These are phyloP conservation scores for Yamadazyma paraphyllophila DNA, from an alignment of 805 yeast species.

Conservation along the genomic window DNA sequence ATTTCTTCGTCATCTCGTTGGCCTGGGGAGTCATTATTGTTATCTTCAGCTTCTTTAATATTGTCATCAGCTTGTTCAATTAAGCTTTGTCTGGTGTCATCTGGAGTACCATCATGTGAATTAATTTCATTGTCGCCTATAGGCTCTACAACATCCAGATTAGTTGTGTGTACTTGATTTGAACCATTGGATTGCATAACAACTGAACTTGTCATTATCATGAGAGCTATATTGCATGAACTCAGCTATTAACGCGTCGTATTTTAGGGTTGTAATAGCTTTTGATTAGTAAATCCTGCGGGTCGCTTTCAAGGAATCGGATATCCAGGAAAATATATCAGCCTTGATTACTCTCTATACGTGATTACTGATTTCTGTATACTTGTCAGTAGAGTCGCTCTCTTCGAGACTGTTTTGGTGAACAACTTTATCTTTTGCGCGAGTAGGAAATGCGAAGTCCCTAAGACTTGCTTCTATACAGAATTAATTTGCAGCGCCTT, in stretches of 20 bases:
- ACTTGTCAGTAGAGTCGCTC: not conserved
- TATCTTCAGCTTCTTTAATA: not conserved
- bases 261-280: not conserved
- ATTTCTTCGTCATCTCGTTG: not conserved
- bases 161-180: not conserved
- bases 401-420: not conserved
- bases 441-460: slow-evolving; percentile 2
- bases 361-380: too few relatives aligned
- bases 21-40: not conserved
- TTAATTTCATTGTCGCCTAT: not conserved
- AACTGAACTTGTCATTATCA: not conserved
- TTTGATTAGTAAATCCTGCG: not conserved
- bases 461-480: not conserved
- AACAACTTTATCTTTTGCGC: slow-evolving; percentile 1
- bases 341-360: too few relatives aligned
- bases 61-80: not conserved
- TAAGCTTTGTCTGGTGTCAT: too few relatives aligned
- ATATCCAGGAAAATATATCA: too few relatives aligned
- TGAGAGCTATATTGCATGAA: not conserved
- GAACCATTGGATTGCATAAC: not conserved
- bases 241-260: not conserved
- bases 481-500: not conserved
- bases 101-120: not conserved
- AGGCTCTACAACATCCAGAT: not conserved
- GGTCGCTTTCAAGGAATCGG: too few relatives aligned